Evolutionary conservation across 2,329 filamentous ascomycete species (phyloP).

Genomic region (Alternaria dauci): DNA sequence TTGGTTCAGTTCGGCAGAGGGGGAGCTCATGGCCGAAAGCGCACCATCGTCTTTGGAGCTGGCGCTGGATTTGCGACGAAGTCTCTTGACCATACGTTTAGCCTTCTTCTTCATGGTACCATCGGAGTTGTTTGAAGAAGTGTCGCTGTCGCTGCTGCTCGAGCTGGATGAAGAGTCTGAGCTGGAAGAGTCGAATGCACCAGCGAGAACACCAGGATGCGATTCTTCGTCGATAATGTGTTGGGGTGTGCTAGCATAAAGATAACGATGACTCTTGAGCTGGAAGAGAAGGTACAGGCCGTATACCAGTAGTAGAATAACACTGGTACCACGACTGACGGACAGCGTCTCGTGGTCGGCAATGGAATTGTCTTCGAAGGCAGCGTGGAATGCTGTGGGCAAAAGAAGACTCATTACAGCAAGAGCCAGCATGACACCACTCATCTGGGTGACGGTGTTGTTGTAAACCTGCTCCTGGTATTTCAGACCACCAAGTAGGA

Average conservation of each 20-base stretch:
- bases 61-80: constrained; percentile 78
- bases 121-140: constrained; percentile 68
- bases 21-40: constrained; percentile 57
- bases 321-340: constrained; percentile 88
- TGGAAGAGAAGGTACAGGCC: constrained; percentile 86
- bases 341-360: constrained; percentile 79
- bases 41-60: constrained; percentile 69
- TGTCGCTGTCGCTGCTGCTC: constrained; percentile 68
- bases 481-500: constrained; percentile 83
- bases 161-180: constrained; percentile 59
- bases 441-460: constrained; percentile 95
- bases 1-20: constrained; percentile 52
- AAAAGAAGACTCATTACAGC: constrained; percentile 89
- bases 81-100: constrained; percentile 76
- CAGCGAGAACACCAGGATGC: constrained; percentile 82
- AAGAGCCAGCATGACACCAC: constrained; percentile 87
- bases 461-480: constrained; percentile 96
- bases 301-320: constrained; percentile 84
- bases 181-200: constrained; percentile 77
- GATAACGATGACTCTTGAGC: constrained; percentile 88
- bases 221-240: constrained; percentile 92
- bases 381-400: constrained; percentile 92
- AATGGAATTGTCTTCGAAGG: constrained; percentile 69
- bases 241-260: constrained; percentile 91
- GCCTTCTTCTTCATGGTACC: constrained; percentile 79